Conservation (phyloP, 495 filamentous ascomycete genomes). For the Achaetomiella virescens region DNA sequence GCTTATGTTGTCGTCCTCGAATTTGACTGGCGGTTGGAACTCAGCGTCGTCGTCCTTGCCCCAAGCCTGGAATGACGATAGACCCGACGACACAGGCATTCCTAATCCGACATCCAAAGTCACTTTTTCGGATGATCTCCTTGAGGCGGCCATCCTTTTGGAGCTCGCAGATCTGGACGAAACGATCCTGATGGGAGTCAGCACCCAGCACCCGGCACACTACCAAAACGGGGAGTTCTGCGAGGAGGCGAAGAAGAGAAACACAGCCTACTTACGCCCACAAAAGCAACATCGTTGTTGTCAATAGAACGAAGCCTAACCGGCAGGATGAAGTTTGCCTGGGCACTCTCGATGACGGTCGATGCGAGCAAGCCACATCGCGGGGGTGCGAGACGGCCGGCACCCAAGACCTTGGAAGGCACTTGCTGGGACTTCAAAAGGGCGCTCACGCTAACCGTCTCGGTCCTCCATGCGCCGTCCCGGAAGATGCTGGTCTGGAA, state of each 20-base stretch:
- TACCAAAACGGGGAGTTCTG: no score
- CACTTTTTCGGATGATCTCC: constrained; percentile 62
- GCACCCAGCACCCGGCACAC: no score
- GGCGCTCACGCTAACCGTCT: constrained; percentile 40
- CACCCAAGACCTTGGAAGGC: constrained; percentile 7
- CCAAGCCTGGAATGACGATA: constrained; percentile 15
- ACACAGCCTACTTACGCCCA: constrained; percentile 55
- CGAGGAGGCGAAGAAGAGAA: neutral
- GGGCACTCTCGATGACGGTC: constrained; percentile 69
- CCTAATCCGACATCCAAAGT: constrained; percentile 67
- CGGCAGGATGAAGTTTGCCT: constrained; percentile 73
- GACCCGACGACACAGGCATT: constrained; percentile 57
- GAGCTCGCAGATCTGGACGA: constrained; percentile 66
- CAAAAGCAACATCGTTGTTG: constrained; percentile 84
- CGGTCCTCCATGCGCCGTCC: constrained; percentile 55
- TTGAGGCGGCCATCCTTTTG: constrained; percentile 56
- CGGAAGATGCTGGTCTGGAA: constrained; percentile 50
- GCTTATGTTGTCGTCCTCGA: constrained; percentile 27
- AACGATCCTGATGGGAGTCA: constrained; percentile 46
- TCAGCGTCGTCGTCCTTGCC: constrained; percentile 11
- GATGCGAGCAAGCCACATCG: constrained; percentile 64
- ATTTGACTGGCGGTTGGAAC: constrained; percentile 19
- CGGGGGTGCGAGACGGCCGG: constrained; percentile 33
- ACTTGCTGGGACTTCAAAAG: constrained; percentile 29
- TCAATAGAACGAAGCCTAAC: constrained; percentile 62